Evolutionary conservation across 352 stramenopile genomes (phyloP), one percentile per base, ranked within the genome.

Genomic region (Phytophthora aleatoria): DNA sequence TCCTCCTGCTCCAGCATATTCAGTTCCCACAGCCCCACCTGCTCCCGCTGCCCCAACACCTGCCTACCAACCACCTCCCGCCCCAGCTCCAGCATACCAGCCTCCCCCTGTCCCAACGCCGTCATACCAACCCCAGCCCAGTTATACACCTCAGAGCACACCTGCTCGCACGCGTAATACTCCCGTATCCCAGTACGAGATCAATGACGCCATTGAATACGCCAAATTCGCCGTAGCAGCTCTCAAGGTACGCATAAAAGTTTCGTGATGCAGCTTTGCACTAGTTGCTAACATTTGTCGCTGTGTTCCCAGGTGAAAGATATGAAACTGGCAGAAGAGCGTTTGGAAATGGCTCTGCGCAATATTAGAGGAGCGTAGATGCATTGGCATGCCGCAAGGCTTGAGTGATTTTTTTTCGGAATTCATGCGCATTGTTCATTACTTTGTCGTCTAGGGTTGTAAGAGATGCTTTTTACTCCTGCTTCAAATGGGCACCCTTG

Each of bases 131-230:
- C 49, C 69, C 47, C 49, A 62, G 35, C 36, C 56, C 43, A 61
- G 35, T 39, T 62, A 54, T 59, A 58, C 53, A 57, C 20, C 43
- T 27, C 69, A 73, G 35, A 64, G 33, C n/a, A 61, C 20, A 24
- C 52, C 69, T 41, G 36, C 69, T 61, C 67, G 71, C 5, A 62
- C 74, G 8, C 71, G 71, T 13, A 67, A 69, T 43, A 74, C 77
- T 5, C 71, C 74, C 3, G 70, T 83, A 20, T 87, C 81, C 15
- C 82, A 91, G 38, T 89, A 71, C 54, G 76, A 95, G 30, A 81
- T 94, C 31, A 91, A 92, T 52, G 87, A 95, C 49, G 87, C 87
- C 8, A 89, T 94, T 49, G 87, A 95, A 54, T 92, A 74, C 38
- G 80, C 83, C 12, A 94, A 94, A 62, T 95, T 95, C 38, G 87